phyloP scores from a whole-genome alignment of 352 stramenopile genomes.

The Elongisporangium senticosum region DNA sequence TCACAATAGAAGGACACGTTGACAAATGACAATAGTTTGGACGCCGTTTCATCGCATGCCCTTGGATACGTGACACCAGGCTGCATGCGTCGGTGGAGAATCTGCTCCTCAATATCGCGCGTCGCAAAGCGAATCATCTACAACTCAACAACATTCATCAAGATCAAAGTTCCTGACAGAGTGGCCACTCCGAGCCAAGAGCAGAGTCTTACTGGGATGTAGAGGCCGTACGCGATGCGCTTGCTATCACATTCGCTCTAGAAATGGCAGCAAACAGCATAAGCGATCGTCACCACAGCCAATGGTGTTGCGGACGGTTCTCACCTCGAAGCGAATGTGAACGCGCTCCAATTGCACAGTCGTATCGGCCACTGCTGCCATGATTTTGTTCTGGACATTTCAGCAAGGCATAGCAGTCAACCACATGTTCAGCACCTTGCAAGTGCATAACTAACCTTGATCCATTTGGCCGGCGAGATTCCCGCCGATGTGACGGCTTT shows the following conservation, averaged over 20 bases:
- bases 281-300: not conserved
- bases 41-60: slow-evolving; percentile 15
- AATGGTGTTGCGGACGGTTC: not conserved
- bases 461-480: slow-evolving; percentile 58
- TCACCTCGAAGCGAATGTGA: slow-evolving; percentile 66
- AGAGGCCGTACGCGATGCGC: slow-evolving; percentile 45
- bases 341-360: slow-evolving; percentile 58
- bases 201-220: slow-evolving; percentile 35
- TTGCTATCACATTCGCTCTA: slow-evolving; percentile 39
- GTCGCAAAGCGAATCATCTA: slow-evolving; percentile 52
- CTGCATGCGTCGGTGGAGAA: slow-evolving; percentile 54
- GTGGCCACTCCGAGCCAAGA: not conserved
- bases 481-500: slow-evolving; percentile 18
- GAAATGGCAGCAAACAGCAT: not conserved
- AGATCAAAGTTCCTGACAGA: slow-evolving; percentile 1
- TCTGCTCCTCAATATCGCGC: slow-evolving; percentile 47
- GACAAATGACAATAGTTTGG: slow-evolving; percentile 59
- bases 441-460: slow-evolving; percentile 25
- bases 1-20: slow-evolving; percentile 62
- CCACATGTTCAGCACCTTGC: not conserved
- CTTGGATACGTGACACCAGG: slow-evolving; percentile 39
- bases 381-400: slow-evolving; percentile 29
- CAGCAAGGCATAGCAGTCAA: not conserved
- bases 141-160: not conserved
- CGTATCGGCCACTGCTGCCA: slow-evolving; percentile 43